Base-by-base conservation (phyloP, 1,284 basidiomycete species). In the Austropuccinia psidii region DNA sequence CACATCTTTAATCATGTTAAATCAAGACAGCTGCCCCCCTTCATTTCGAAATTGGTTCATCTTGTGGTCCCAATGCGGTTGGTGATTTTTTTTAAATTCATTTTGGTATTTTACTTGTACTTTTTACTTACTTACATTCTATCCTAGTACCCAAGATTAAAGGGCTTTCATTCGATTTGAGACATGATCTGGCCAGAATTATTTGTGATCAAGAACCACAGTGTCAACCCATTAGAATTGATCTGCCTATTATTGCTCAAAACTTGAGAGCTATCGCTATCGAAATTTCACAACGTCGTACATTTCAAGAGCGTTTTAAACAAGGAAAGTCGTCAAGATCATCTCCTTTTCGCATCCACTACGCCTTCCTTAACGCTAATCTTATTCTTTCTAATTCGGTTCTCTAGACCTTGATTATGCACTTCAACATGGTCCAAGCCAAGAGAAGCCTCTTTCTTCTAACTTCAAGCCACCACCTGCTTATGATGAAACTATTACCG, bases 41-140 rank as follows among this genome's bases (percentile, higher is more conserved):
- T 58, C 67, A n/a, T 70, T 70, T 70, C 50, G 55, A 4, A 70
- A 70, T 43, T 70, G 67, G 67, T 70, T 70, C 21, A 5, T 55
- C 7, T 47, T 70, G 29, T 70, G 67, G 67, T 70, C 67, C 19
- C 43, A 60, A 70, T 47, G n/a, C 9, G 65, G 65, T 67, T 35
- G 43, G 50, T 55, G 24, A 19, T 37, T 39, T 19, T 15, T 33
- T 29, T 24, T 27, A 11, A 35, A 3, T 21, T 49, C 43, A 31
- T 31, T 19, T 31, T 49, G 0, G 17, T 11, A 21, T 33, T 31
- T 61, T 9, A 19, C 4, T n/a, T n/a, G 9, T 37, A 19, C 37
- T 37, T 9, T 39, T 24, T 6, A 2, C 21, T 27, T 1, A n/a
- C 19, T 37, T 41, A 29, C 21, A 17, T 47, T 21, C 29, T 27